These are phyloP conservation scores for Penicillium mononematosum DNA, from an alignment of 495 filamentous ascomycete genomes.

Conservation along the genomic window DNA sequence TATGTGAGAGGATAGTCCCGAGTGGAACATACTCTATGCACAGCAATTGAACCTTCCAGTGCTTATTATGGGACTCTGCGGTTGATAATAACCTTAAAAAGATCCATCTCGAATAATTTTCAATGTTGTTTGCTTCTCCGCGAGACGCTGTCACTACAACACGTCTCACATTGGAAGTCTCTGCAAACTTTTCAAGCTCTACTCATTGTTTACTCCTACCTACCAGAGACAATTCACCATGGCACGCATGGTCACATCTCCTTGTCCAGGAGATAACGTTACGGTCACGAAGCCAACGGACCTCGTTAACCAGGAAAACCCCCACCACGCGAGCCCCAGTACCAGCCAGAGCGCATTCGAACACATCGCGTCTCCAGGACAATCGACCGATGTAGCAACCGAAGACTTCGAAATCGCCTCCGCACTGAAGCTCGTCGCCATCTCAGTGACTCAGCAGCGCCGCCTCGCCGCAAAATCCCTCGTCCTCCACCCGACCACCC, in stretches of 20 bases:
- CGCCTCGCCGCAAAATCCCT: slow-evolving; percentile 52
- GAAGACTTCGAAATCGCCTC: slow-evolving; percentile 25
- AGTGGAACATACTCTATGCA: not conserved
- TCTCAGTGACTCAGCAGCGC: slow-evolving; percentile 64
- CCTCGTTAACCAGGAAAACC: not conserved
- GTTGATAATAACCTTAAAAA: not conserved
- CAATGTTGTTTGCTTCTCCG: not conserved
- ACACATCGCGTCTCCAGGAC: not conserved
- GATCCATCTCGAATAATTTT: not conserved
- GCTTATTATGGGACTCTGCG: not conserved
- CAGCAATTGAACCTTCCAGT: not conserved
- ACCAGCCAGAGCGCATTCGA: not conserved
- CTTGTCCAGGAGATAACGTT: not conserved
- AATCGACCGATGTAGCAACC: not conserved
- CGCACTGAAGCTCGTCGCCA: slow-evolving; percentile 53
- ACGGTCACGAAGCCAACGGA: not conserved
- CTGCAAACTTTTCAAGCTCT: not conserved
- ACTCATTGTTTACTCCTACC: not conserved
- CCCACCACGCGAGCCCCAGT: not conserved
- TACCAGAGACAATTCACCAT: not conserved
- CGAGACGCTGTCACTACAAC: not conserved
- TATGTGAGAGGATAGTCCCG: not conserved
- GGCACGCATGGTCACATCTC: not conserved
- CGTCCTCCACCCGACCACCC: slow-evolving; percentile 50
- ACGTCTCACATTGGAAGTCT: not conserved